A percentile compares a stretch with the other conserved stretches of the same genome.
Evolutionary conservation across 805 yeast species (phyloP).

Genomic region (Blastobotrys robertii): DNA sequence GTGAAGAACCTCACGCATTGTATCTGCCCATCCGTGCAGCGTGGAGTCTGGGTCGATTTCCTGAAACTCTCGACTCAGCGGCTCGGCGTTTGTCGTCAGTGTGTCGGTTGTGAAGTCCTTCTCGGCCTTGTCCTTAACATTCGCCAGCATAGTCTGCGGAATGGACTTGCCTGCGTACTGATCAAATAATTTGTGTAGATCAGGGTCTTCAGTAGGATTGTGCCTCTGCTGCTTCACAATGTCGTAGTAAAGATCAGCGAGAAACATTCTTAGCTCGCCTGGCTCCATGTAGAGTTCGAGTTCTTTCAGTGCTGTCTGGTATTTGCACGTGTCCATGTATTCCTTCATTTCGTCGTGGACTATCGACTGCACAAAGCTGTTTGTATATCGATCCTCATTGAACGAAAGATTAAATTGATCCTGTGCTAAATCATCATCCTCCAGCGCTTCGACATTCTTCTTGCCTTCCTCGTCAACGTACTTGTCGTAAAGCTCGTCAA

Average conservation of each 20-base stretch:
- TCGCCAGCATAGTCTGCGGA: neutral
- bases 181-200: constrained; percentile 1
- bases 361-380: no score
- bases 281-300: constrained; percentile 3
- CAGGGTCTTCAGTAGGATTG: neutral
- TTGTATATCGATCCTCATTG: no score
- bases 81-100: no score
- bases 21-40: constrained; percentile 1
- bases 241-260: constrained; percentile 7
- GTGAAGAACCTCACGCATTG: neutral
- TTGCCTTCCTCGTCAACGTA: neutral
- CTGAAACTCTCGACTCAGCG: neutral
- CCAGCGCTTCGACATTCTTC: neutral
- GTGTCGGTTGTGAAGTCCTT: neutral
- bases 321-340: no score
- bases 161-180: neutral
- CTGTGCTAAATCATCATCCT: neutral
- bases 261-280: constrained; percentile 6
- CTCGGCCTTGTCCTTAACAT: neutral
- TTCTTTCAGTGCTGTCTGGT: neutral
- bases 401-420: neutral
- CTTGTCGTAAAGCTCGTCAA: neutral
- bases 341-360: no score
- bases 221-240: neutral
- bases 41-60: constrained; percentile 2